A percentile compares a stretch with the other conserved stretches of the same genome.
Evolutionary conservation across 805 yeast genomes (phyloP).

Genomic region (Saturnispora sanitii): DNA sequence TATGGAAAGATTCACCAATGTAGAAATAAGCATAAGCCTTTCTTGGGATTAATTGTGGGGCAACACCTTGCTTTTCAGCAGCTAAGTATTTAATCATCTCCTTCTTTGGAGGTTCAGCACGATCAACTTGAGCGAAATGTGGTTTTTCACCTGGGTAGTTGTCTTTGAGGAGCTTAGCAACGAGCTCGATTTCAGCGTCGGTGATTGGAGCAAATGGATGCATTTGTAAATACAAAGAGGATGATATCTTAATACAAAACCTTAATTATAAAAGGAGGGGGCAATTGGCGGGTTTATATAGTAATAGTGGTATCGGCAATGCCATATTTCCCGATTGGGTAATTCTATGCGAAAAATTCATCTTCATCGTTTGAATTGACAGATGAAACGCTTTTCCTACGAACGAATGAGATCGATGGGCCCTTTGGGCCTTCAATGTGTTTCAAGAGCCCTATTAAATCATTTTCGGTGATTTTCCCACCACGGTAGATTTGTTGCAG

Average conservation of each 20-base stretch:
- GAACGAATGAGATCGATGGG: slow-evolving; percentile 55
- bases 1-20: slow-evolving; percentile 44
- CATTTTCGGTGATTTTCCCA: slow-evolving; percentile 78
- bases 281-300: neutral
- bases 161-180: slow-evolving; percentile 54
- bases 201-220: slow-evolving; percentile 32
- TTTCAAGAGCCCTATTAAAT: slow-evolving; percentile 73
- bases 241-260: neutral
- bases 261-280: neutral
- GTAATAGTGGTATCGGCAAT: neutral
- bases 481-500: slow-evolving; percentile 59
- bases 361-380: slow-evolving; percentile 15
- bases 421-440: slow-evolving; percentile 66
- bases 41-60: slow-evolving; percentile 55
- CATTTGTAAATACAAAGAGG: neutral
- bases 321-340: slow-evolving; percentile 9
- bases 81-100: slow-evolving; percentile 58
- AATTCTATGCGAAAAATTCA: slow-evolving; percentile 21
- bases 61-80: slow-evolving; percentile 48
- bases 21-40: slow-evolving; percentile 61
- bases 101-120: slow-evolving; percentile 70
- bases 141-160: slow-evolving; percentile 43
- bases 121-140: slow-evolving; percentile 58
- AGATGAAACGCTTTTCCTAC: slow-evolving; percentile 36
- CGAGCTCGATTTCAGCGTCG: slow-evolving; percentile 47